Base-by-base conservation (phyloP, 768 basidiomycete genomes). In the Auriculariales sp. region DNA sequence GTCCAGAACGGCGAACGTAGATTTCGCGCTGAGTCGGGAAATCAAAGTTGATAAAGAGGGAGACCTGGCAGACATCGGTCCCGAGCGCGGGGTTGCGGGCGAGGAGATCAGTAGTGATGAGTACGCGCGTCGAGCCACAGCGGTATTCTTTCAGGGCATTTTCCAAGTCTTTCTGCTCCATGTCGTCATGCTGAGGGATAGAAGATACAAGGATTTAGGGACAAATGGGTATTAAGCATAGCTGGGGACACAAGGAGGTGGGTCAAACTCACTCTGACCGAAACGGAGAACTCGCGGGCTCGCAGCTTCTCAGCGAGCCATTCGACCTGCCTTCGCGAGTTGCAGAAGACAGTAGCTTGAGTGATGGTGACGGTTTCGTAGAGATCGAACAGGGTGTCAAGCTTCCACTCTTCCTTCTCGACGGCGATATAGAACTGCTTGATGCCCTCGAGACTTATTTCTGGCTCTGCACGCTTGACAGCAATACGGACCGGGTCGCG, bases 91-190 rank as follows among this genome's bases (percentile, higher is more conserved):
- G n/a, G n/a, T n/a, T n/a, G 59, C 95, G 90, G 52, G 95, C 94
- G 60, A 97, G 78, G 54, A 98, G 75, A 71, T 98, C 94, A 58
- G 94, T 99, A 57, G 94, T 95, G 74, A 99, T 97, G 61, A 99
- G 73, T 53, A 99, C 93, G 67, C 94, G 92, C 58, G 92, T 94
- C 39, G 92, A 91, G 46, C 94, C 94, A 53, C 91, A 93, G 56
- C 94, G 86, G 85, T 97, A 98, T 71, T 97, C 93, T 65, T 92
- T 93, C 93, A 99, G 97, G 71, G 97, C 75, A 58, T 92, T 77
- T 65, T 95, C 93, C 59, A 94, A 89, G 63, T 94, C 87, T 61
- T 84, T 84, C 71, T 93, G 90, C 59, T 95, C 92, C 94, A 98
- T 99, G 66, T 95, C 92, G 55, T 93, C 94, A 71, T 97, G 90